These are phyloP conservation scores for Quercus dentata DNA, from an alignment of 306 rosid genomes.

Conservation along the genomic window DNA sequence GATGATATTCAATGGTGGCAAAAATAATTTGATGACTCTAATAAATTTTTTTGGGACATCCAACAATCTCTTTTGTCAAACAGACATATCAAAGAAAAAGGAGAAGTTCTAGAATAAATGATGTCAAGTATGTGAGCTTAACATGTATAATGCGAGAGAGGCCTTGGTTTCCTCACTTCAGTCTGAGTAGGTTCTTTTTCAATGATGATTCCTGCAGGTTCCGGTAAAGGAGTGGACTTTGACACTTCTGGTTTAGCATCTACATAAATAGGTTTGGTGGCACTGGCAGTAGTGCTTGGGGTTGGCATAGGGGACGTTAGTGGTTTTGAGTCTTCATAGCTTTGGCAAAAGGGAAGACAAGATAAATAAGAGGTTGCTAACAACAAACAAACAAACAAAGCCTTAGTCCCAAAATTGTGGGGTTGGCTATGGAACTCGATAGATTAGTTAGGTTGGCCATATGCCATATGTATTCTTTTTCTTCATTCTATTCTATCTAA, in stretches of 20 bases:
- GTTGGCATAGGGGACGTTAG: conserved; percentile 22
- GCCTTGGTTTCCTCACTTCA: conserved; percentile 7
- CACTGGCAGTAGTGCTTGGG: background rate
- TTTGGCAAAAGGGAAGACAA: conserved; percentile 4
- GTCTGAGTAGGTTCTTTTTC: background rate
- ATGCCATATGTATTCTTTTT: too few relatives aligned
- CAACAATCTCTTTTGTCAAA: background rate
- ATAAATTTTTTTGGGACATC: background rate
- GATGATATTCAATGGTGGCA: background rate
- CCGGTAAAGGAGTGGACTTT: conserved; percentile 6
- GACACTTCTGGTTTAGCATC: background rate
- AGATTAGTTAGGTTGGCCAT: too few relatives aligned
- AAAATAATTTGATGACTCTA: background rate
- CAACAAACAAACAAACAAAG: background rate
- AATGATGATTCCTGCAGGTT: background rate
- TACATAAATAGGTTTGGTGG: conserved; percentile 1
- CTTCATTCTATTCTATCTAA: too few relatives aligned
- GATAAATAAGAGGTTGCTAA: conserved; percentile 6
- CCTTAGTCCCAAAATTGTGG: too few relatives aligned
- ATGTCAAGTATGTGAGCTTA: background rate
- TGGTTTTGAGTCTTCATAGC: conserved; percentile 34
- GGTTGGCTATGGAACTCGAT: too few relatives aligned
- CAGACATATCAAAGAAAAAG: background rate
- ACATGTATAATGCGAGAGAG: conserved; percentile 10
- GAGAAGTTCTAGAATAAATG: background rate